Conservation (phyloP, 192 early-diverging fungal species). For the Coemansia sp. region DNA sequence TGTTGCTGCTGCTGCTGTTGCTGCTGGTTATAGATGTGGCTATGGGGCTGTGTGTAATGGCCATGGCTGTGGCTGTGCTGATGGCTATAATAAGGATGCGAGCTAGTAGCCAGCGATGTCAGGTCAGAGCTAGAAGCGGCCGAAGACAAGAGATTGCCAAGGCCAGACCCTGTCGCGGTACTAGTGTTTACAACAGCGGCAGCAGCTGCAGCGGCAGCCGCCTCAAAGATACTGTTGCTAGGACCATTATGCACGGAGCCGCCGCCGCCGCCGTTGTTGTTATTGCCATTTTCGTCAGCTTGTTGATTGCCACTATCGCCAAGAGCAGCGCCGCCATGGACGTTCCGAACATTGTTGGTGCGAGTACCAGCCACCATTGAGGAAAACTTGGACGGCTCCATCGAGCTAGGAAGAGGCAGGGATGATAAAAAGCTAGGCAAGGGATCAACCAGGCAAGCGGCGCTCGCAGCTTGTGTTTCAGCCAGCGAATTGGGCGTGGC, state of each 20-base stretch:
- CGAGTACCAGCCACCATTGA: constrained; percentile 19
- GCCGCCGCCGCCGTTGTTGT: not conserved
- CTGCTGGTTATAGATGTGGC: constrained; percentile 6
- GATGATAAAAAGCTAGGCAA: constrained; percentile 41
- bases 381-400: constrained; percentile 35
- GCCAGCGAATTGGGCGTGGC: constrained; percentile 15
- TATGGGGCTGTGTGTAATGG: constrained; percentile 4
- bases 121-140: constrained; percentile 4
- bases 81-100: constrained; percentile 3
- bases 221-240: constrained; percentile 19
- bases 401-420: constrained; percentile 18
- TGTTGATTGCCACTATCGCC: too few species aligned
- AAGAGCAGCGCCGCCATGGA: constrained; percentile 1
- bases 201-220: constrained; percentile 23
- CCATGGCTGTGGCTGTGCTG: not conserved
- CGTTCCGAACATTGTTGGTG: constrained; percentile 7
- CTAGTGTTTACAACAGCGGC: constrained; percentile 15
- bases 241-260: constrained; percentile 2
- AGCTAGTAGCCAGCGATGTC: constrained; percentile 1
- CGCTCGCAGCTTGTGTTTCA: not conserved
- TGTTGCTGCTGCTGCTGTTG: too few species aligned
- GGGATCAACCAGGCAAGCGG: constrained; percentile 23
- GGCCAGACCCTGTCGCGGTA: constrained; percentile 3
- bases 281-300: not conserved
- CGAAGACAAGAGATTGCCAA: constrained; percentile 2